These are phyloP conservation scores for Pulicaria dysenterica DNA, from an alignment of 129 eudicot species.

Conservation along the genomic window DNA sequence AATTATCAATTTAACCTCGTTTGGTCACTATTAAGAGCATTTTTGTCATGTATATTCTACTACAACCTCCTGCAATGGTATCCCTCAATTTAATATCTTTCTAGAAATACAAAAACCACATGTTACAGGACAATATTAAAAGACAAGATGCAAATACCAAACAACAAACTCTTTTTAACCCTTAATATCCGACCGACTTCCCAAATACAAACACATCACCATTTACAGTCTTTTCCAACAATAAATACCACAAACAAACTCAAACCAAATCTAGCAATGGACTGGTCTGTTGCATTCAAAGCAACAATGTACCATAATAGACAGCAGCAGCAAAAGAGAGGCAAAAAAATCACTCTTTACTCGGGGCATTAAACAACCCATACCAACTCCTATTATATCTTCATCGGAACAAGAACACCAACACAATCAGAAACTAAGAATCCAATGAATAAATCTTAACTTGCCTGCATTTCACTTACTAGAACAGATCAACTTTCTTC, in stretches of 20 bases:
- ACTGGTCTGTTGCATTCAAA: background rate
- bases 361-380: slow-evolving; percentile 37
- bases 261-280: slow-evolving; percentile 20
- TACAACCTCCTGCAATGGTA: no score
- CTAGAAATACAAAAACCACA: background rate
- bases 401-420: slow-evolving; percentile 25
- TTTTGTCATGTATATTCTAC: no score
- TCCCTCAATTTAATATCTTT: no score
- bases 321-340: slow-evolving; percentile 38
- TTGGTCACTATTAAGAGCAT: no score
- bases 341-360: slow-evolving; percentile 63
- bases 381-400: slow-evolving; percentile 33
- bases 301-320: slow-evolving; percentile 26
- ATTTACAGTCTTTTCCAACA: slow-evolving; percentile 38
- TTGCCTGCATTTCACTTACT: slow-evolving; percentile 25
- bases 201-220: slow-evolving; percentile 36
- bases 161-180: slow-evolving; percentile 29
- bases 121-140: no score
- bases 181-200: slow-evolving; percentile 30
- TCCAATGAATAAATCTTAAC: slow-evolving; percentile 27
- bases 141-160: slow-evolving; percentile 15
- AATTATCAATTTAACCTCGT: no score
- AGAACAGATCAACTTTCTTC: slow-evolving; percentile 84
- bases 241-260: slow-evolving; percentile 41
- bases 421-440: slow-evolving; percentile 24